A percentile compares a stretch with the other conserved stretches of the same genome.
These are phyloP conservation scores for Stemphylium lycopersici DNA, from an alignment of 2,329 filamentous ascomycete genomes.

Conservation along the genomic window DNA sequence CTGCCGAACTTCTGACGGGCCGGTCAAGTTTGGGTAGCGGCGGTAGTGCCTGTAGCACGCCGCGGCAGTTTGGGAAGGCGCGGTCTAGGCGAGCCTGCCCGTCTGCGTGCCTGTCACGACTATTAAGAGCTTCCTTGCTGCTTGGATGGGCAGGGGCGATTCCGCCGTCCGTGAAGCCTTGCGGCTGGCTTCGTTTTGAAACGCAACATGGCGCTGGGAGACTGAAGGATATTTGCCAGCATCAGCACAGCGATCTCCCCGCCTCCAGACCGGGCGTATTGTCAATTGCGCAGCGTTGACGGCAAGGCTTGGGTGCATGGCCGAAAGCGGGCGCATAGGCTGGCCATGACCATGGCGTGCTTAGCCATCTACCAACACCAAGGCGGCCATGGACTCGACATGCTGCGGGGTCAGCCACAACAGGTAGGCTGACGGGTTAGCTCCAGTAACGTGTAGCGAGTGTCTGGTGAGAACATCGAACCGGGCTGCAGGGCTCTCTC, in stretches of 20 bases:
- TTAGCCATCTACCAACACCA: background rate
- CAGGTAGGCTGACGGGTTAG: constrained; percentile 5
- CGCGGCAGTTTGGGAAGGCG: background rate
- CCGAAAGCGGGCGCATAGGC: constrained; percentile 19
- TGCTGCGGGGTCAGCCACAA: constrained; percentile 11
- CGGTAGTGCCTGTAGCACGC: background rate
- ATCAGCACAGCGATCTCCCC: too few species aligned
- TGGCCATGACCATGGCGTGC: constrained; percentile 6
- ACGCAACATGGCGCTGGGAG: too few species aligned
- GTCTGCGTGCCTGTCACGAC: background rate
- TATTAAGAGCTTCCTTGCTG: background rate
- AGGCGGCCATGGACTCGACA: constrained; percentile 3
- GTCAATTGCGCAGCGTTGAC: background rate
- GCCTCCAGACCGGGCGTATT: too few species aligned
- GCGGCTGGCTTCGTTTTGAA: too few species aligned
- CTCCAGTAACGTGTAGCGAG: constrained; percentile 5
- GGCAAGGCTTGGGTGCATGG: background rate
- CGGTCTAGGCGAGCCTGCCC: constrained; percentile 4
- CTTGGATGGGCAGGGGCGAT: background rate
- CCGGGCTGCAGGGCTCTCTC: constrained; percentile 7
- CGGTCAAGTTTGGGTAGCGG: background rate
- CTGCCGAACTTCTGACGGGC: background rate
- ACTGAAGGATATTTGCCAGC: too few species aligned
- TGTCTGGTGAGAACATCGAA: constrained; percentile 13
- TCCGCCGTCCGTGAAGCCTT: background rate